phyloP scores from a whole-genome alignment of 2,329 filamentous ascomycete species.

The Aschersonia sp. region DNA sequence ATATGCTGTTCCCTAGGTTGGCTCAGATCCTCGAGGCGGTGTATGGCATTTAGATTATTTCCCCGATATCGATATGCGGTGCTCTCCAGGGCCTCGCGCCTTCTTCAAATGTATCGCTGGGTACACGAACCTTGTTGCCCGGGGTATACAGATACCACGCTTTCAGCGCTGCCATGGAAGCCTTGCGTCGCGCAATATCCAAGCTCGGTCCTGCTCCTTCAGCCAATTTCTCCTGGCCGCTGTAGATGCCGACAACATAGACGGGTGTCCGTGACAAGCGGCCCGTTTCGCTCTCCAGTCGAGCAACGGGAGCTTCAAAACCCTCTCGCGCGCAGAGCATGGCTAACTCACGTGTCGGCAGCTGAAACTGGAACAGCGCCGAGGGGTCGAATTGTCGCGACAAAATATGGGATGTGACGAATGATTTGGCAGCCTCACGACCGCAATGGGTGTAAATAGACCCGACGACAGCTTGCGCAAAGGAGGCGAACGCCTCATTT shows the following conservation, averaged over 20 bases:
- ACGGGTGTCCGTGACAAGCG: conserved; percentile 74
- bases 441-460: conserved; percentile 79
- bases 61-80: conserved; percentile 55
- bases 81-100: conserved; percentile 51
- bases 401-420: conserved; percentile 74
- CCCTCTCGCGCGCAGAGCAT: conserved; percentile 77
- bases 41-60: conserved; percentile 37
- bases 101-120: conserved; percentile 53
- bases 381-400: conserved; percentile 64
- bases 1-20: too few relatives aligned
- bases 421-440: conserved; percentile 61
- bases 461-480: conserved; percentile 73
- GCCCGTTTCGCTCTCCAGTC: conserved; percentile 83
- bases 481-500: conserved; percentile 55
- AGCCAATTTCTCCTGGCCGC: conserved; percentile 78
- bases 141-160: conserved; percentile 95
- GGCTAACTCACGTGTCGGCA: conserved; percentile 71
- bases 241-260: conserved; percentile 88
- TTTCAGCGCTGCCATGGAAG: conserved; percentile 76
- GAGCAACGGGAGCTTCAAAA: conserved; percentile 75
- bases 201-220: conserved; percentile 75
- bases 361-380: conserved; percentile 68
- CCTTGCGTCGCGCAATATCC: conserved; percentile 62
- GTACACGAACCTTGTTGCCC: conserved; percentile 44
- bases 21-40: too few relatives aligned